These are phyloP conservation scores for Brettanomyces anomalus DNA, from an alignment of 805 yeast genomes.

Conservation along the genomic window DNA sequence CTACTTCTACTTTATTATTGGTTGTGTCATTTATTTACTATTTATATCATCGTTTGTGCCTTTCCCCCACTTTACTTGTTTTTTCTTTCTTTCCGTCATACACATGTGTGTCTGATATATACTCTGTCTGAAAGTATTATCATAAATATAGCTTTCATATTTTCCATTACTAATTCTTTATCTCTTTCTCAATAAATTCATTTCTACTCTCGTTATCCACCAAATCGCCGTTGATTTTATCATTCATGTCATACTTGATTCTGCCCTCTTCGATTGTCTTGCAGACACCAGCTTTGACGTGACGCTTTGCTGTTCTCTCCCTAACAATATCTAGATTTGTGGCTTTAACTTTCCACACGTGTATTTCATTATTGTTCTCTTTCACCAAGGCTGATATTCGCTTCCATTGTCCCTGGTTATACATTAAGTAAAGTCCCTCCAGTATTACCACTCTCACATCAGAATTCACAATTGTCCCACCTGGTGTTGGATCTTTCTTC, in stretches of 20 bases:
- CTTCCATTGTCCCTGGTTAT: conserved; percentile 53
- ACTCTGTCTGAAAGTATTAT: too few relatives aligned
- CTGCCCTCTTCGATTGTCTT: conserved; percentile 39
- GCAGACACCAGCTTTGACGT: conserved; percentile 49
- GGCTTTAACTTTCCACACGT: conserved; percentile 36
- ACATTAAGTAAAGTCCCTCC: conserved; percentile 69
- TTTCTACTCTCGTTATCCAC: conserved; percentile 11
- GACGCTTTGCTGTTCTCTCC: conserved; percentile 57
- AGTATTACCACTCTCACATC: conserved; percentile 48
- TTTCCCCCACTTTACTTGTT: too few relatives aligned
- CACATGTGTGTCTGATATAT: too few relatives aligned
- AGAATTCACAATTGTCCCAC: conserved; percentile 37
- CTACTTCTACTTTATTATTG: background rate
- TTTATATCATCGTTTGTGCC: too few relatives aligned
- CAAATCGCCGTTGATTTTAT: conserved; percentile 50
- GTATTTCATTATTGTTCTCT: background rate
- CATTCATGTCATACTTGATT: conserved; percentile 44
- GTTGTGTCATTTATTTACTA: background rate
- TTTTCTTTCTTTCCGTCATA: too few relatives aligned
- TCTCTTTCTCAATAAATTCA: conserved; percentile 11
- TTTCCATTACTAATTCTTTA: conserved; percentile 9
- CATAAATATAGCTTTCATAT: too few relatives aligned
- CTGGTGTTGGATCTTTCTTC: conserved; percentile 59
- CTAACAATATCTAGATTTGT: conserved; percentile 38
- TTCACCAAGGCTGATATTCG: conserved; percentile 31